Evolutionary conservation across 208 protist genomes (phyloP), one percentile per base, ranked within the genome.

Genomic region (Leishmania lainsoni): DNA sequence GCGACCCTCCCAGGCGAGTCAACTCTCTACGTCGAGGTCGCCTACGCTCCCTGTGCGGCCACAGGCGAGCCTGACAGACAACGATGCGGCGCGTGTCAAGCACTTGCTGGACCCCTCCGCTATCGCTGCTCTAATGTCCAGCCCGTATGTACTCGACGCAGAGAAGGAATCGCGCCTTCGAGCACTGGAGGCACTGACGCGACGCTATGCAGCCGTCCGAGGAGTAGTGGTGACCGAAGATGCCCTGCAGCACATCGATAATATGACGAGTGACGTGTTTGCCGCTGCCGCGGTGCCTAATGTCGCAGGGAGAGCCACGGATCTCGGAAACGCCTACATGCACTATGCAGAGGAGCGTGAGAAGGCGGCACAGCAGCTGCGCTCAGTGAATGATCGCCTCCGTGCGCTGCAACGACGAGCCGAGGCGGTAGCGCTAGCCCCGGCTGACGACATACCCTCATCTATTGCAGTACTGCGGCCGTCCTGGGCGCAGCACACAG

Each of bases 321-420:
- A 78, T 51, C 29, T 92, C 84, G 90, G 89, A 26, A 87, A 94
- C 65, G 66, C 74, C 12, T 94, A 92, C 80, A 92, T 92, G 89
- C 86, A 65, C 1, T 35, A 84, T 52, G 75, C 68, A n/a, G 80
- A 80, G 0, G 49, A 79, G 59, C 52, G 58, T 6, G 56, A 79
- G 35, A 73, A 68, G 39, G 68, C 74, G 17, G 63, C 59, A 63
- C 82, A 69, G 56, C 65, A 79, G 49, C 42, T 89, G 76, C 84
- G 80, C 6, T 32, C 49, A 1, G 82, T 96, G 49, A 96, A 96
- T 78, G 66, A 75, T 35, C 78, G 81, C 16, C 83, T 96, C 9
- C 74, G 59, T 8, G 79, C 71, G 1, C 71, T 83, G 39, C 76
- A 81, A 59, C 78, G 49, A 1, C 83, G 81, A 12, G 81, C 52